Percentiles rank a stretch among this genome's conserved stretches.
phyloP scores from a whole-genome alignment of 306 rosid species.

The Corylus heterophylla region DNA sequence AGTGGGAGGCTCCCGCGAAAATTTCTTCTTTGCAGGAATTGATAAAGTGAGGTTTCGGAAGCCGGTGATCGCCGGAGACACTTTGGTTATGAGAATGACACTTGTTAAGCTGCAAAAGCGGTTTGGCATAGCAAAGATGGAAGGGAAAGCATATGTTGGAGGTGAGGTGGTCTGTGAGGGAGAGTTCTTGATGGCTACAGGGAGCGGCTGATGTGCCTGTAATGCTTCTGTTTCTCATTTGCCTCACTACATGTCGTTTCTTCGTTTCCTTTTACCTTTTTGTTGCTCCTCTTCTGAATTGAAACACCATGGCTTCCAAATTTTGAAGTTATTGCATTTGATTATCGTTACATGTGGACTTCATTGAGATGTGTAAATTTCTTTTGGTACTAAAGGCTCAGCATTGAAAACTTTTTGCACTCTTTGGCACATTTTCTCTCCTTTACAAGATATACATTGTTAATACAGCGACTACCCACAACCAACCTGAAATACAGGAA shows the following conservation, averaged over 20 bases:
- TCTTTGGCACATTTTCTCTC: not conserved
- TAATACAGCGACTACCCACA: no score
- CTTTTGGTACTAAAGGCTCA: not conserved
- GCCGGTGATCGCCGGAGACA: constrained; percentile 93
- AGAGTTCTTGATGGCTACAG: constrained; percentile 83
- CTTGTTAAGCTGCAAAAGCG: constrained; percentile 79
- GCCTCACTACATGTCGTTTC: not conserved
- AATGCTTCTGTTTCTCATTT: not conserved
- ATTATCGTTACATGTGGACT: not conserved
- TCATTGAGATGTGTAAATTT: not conserved
- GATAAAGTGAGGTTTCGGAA: constrained; percentile 90
- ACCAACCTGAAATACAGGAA: no score
- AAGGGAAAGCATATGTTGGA: constrained; percentile 91
- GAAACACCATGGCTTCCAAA: not conserved
- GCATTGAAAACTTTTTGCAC: no score
- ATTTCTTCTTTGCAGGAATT: constrained; percentile 91
- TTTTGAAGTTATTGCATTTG: not conserved
- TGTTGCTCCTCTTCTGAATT: not conserved
- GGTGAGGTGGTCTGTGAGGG: constrained; percentile 96
- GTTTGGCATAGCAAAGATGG: constrained; percentile 95
- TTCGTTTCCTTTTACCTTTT: not conserved
- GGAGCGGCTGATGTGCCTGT: constrained; percentile 30
- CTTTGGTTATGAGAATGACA: constrained; percentile 92
- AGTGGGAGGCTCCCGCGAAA: constrained; percentile 83
- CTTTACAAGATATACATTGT: not conserved